phyloP scores from a whole-genome alignment of 768 basidiomycete genomes.

The Amanita rubescens region DNA sequence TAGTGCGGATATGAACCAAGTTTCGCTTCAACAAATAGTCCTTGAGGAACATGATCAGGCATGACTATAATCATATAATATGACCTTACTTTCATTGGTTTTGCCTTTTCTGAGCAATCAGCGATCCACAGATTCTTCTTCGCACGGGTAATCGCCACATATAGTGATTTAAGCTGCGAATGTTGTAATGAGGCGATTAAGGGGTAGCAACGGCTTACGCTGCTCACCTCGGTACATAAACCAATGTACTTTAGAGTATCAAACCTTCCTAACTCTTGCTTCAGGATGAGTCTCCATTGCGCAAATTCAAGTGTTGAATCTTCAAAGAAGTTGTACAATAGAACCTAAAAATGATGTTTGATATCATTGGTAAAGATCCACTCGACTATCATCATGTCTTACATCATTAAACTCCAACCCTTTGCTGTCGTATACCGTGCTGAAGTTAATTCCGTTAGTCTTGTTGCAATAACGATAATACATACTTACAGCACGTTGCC shows the following conservation, averaged over 20 bases:
- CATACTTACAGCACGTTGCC: constrained; percentile 51
- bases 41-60: constrained; percentile 22
- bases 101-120: constrained; percentile 50
- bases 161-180: constrained; percentile 53
- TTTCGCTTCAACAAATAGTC: constrained; percentile 40
- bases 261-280: constrained; percentile 34
- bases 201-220: not conserved
- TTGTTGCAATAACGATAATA: too few species aligned
- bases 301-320: constrained; percentile 44
- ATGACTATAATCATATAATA: not conserved
- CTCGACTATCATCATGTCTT: constrained; percentile 2
- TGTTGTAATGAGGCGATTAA: not conserved
- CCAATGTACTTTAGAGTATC: constrained; percentile 43
- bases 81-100: constrained; percentile 47
- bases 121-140: constrained; percentile 65
- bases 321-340: constrained; percentile 70
- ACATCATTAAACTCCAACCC: constrained; percentile 65
- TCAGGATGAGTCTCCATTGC: constrained; percentile 57
- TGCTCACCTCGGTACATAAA: constrained; percentile 49
- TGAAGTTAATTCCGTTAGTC: constrained; percentile 12
- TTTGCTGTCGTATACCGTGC: constrained; percentile 58
- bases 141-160: constrained; percentile 66
- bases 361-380: not conserved
- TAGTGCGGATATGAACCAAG: constrained; percentile 41
- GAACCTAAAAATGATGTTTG: constrained; percentile 38